Conservation (phyloP, 306 rosid species). For the Trifolium dubium region DNA sequence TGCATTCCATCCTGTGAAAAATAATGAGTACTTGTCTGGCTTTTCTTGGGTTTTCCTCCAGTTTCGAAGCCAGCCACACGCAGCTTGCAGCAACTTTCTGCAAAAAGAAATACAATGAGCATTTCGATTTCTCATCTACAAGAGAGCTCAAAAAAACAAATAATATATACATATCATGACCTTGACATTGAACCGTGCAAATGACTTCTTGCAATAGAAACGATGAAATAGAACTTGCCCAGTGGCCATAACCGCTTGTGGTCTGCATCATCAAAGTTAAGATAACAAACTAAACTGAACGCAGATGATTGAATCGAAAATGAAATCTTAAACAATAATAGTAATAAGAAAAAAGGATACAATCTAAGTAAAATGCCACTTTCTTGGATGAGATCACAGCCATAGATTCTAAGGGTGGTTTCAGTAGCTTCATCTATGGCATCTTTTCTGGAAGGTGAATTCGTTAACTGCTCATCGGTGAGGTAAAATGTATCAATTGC, state of each 20-base stretch:
- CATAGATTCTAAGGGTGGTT: constrained; percentile 82
- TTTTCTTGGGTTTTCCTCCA: constrained; percentile 89
- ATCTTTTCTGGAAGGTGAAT: constrained; percentile 83
- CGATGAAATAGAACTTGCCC: constrained; percentile 96
- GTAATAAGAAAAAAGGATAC: constrained; percentile 52
- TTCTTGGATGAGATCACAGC: constrained; percentile 95
- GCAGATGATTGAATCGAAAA: neutral
- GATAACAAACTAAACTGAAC: constrained; percentile 37
- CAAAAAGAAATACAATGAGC: constrained; percentile 29
- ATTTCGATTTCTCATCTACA: constrained; percentile 1
- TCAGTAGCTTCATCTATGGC: constrained; percentile 81
- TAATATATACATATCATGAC: constrained; percentile 43
- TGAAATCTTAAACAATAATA: neutral
- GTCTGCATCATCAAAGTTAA: constrained; percentile 58
- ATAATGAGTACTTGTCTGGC: constrained; percentile 91
- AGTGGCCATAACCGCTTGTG: constrained; percentile 98
- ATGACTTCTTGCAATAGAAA: constrained; percentile 93
- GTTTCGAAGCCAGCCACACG: constrained; percentile 95
- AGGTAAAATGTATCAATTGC: constrained; percentile 91
- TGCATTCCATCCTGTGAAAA: constrained; percentile 95
- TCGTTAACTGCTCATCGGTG: constrained; percentile 63
- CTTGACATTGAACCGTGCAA: constrained; percentile 94
- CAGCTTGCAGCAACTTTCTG: constrained; percentile 99
- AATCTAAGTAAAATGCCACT: constrained; percentile 89
- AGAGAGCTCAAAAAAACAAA: neutral